Evolutionary conservation across 345 rosid genomes (phyloP), one percentile per base, ranked within the genome.

Genomic region (Ailanthus altissimus): DNA sequence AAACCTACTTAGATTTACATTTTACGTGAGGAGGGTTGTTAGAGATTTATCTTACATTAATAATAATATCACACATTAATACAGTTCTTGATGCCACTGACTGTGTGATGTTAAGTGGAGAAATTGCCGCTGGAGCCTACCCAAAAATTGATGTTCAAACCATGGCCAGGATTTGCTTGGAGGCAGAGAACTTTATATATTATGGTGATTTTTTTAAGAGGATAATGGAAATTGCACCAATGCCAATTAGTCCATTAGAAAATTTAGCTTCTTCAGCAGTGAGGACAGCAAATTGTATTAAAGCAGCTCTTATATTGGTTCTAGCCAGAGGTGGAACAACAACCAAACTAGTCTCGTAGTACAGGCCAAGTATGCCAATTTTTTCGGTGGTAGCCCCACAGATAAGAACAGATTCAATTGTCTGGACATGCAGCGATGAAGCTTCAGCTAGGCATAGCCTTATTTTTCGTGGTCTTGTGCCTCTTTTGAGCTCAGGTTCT

Each of bases 41-140:
- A n/a, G n/a, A n/a, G n/a, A n/a, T n/a, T n/a, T n/a, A n/a, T n/a
- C n/a, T n/a, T n/a, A n/a, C n/a, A n/a, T n/a, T n/a, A n/a, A n/a
- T n/a, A n/a, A n/a, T n/a, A n/a, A n/a, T n/a, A n/a, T n/a, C n/a
- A n/a, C n/a, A n/a, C n/a, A n/a, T n/a, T n/a, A 91, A 91, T 78
- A 92, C 93, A 43, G 96, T 89, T 76, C 89, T 91, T 61, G 93
- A 91, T 23, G 92, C 93, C 1, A 87, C 92, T 5, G 96, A 91
- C 45, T 91, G 90, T n/a, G 96, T 91, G 66, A 91, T 91, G 95
- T 87, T 91, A 28, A 88, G 91, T 16, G 93, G 95, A 38, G 95
- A 91, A 72, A 89, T 93, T 12, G 93, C 96, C 8, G 96, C 93
- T 4, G 91, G 96, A 77, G 85, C 87, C 6, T 87, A 91, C 75